Evolutionary conservation across 2,329 filamentous ascomycete genomes (phyloP), one percentile per base, ranked within the genome.

Genomic region (Aspergillus pseudoterreus): DNA sequence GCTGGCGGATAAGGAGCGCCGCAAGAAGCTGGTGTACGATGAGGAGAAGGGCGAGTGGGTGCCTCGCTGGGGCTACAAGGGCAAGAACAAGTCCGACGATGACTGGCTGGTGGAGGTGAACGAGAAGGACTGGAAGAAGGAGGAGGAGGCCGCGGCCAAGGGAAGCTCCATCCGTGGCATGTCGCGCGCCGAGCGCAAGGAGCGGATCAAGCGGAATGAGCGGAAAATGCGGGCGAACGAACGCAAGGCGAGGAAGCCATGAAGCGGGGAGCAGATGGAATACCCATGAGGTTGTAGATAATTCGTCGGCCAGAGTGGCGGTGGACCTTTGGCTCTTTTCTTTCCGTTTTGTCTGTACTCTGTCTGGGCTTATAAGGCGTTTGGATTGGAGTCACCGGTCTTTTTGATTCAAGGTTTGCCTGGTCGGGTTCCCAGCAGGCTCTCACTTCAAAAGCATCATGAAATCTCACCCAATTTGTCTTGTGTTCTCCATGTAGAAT

Each of bases 41-140:
- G 89, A 95, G 73, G 84, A 80, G 53, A 88, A 78, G 30, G 88
- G 89, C 59, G 88, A 94, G 70, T 97, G 91, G 90, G 88, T 90
- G 68, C 87, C 89, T 57, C 92, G 91, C 73, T 99, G 92, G 90
- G 94, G 94, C 0, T 96, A 94, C 77, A 88, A 92, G 76, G 92
- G 87, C 55, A 85, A 88, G 71, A 94, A 94, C 72, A 92, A 94
- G 78, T 84, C 85, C 55, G 87, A 83, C 17, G 79, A 84, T 58
- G 86, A 95, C 65, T 95, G 92, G 88, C 77, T 96, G 61, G 90
- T 96, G 53, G 94, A 97, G 82, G 86, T 99, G 49, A 87, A 96
- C 67, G 83, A 87, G 67, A 83, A 87, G 67, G 82, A 82, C 64
- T 85, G 87, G 70, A 83, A 86, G 70, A 84, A 83, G 67, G 86